Evolutionary conservation across 2,329 filamentous ascomycete species (phyloP).

Genomic region (Arachnomyces sp.): DNA sequence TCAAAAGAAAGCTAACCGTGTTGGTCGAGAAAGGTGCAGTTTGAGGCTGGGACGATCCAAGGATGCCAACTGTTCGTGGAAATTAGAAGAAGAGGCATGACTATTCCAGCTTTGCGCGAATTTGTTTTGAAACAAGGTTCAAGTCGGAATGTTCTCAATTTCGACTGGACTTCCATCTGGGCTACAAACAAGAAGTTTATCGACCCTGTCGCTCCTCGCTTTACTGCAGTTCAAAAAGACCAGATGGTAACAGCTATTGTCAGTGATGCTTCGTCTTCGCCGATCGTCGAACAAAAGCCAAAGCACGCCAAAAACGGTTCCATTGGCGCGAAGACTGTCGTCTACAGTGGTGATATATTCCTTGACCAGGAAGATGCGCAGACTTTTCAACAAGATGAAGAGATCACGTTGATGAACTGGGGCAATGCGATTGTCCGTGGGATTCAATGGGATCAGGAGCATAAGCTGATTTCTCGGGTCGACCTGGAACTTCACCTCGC

Average conservation of each 20-base stretch:
- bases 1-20: constrained; percentile 45
- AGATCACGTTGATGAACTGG: constrained; percentile 52
- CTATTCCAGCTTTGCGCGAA: constrained; percentile 23
- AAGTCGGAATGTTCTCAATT: constrained; percentile 32
- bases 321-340: constrained; percentile 25
- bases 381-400: constrained; percentile 23
- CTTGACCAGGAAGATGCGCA: constrained; percentile 26
- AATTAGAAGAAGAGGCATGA: constrained; percentile 37
- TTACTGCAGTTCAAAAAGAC: constrained; percentile 19
- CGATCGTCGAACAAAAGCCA: constrained; percentile 55
- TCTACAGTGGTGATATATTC: constrained; percentile 21
- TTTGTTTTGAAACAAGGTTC: constrained; percentile 35
- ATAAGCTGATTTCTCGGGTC: constrained; percentile 65
- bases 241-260: constrained; percentile 31
- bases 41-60: constrained; percentile 45
- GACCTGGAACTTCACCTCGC: constrained; percentile 82
- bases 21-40: constrained; percentile 41
- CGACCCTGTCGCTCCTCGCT: constrained; percentile 44
- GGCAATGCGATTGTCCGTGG: constrained; percentile 52
- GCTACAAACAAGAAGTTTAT: constrained; percentile 63
- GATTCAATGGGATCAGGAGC: constrained; percentile 37
- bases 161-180: constrained; percentile 35
- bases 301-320: constrained; percentile 25
- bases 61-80: constrained; percentile 44
- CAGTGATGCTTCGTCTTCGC: constrained; percentile 52